Conservation (phyloP, 2,329 filamentous ascomycete species). For the Sporothrix humicola region DNA sequence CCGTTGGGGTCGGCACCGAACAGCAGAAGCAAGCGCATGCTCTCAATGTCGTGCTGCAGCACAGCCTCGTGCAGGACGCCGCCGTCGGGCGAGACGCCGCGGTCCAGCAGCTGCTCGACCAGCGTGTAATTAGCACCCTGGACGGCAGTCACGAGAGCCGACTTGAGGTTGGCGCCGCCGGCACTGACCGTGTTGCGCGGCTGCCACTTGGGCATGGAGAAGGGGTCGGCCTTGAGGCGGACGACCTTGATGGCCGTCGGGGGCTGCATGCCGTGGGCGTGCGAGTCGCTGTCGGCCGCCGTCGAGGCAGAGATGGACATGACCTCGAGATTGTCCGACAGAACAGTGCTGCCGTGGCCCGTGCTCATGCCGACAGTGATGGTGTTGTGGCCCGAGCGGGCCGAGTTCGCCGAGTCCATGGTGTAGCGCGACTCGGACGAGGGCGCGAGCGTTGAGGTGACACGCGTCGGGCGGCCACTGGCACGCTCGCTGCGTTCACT, state of each 20-base stretch:
- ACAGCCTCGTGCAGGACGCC: slow-evolving; percentile 61
- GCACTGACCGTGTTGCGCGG: slow-evolving; percentile 53
- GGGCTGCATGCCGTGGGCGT: slow-evolving; percentile 40
- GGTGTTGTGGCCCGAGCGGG: slow-evolving; percentile 5
- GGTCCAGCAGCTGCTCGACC: slow-evolving; percentile 63
- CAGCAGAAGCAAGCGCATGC: slow-evolving; percentile 59
- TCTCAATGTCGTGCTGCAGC: slow-evolving; percentile 57
- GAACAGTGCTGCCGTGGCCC: slow-evolving; percentile 10
- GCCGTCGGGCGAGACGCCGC: slow-evolving; percentile 59
- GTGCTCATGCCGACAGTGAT: slow-evolving; percentile 1
- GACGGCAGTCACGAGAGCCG: slow-evolving; percentile 59
- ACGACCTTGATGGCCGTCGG: slow-evolving; percentile 51
- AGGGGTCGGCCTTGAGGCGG: slow-evolving; percentile 57
- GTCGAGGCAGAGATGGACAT: slow-evolving; percentile 37
- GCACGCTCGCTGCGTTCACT: slow-evolving; percentile 24
- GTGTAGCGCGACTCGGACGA: slow-evolving; percentile 33
- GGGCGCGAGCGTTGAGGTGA: slow-evolving; percentile 35
- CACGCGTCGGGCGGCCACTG: slow-evolving; percentile 26
- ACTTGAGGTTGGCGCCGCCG: slow-evolving; percentile 53
- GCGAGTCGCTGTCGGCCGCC: slow-evolving; percentile 41
- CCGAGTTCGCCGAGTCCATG: background rate
- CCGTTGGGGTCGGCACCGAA: slow-evolving; percentile 64
- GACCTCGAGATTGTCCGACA: slow-evolving; percentile 36
- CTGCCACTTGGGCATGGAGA: slow-evolving; percentile 58
- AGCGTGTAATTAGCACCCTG: slow-evolving; percentile 62